These are phyloP conservation scores for Tulasnella sp. DNA, from an alignment of 768 basidiomycete genomes.

Conservation along the genomic window DNA sequence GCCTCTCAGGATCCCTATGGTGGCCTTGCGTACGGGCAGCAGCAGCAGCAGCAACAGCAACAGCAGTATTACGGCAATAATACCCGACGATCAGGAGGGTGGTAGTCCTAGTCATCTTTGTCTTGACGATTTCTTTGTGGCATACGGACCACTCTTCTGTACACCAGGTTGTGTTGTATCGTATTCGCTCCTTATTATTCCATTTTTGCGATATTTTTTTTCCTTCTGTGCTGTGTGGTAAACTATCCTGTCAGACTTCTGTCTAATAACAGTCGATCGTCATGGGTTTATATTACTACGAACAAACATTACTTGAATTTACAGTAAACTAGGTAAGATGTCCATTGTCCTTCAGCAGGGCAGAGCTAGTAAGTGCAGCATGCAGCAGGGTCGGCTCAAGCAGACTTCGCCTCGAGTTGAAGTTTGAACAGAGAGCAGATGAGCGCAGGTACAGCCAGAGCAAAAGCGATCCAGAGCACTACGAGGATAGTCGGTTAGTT, in stretches of 20 bases:
- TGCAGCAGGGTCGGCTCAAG: background rate
- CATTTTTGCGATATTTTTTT: background rate
- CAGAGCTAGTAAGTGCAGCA: background rate
- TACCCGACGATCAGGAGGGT: slow-evolving; percentile 1
- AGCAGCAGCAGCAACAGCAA: slow-evolving; percentile 2
- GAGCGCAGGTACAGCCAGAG: slow-evolving; percentile 25
- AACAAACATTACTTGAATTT: background rate
- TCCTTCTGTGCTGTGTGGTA: too few species aligned
- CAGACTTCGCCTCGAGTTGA: slow-evolving; percentile 20
- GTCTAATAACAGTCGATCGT: background rate
- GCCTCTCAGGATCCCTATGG: background rate
- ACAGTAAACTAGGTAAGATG: slow-evolving; percentile 7
- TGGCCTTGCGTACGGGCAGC: background rate
- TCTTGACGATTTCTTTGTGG: background rate
- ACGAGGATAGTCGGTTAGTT: background rate
- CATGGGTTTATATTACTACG: background rate
- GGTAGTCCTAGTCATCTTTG: background rate
- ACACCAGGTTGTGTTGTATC: slow-evolving; percentile 6
- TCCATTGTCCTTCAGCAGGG: background rate
- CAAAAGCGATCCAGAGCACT: slow-evolving; percentile 30
- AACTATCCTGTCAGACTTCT: too few species aligned
- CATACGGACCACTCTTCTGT: background rate
- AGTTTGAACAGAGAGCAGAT: slow-evolving; percentile 29
- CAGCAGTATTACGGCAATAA: background rate
- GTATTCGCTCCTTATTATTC: slow-evolving; percentile 5